These are phyloP conservation scores for Phytophthora fragariae DNA, from an alignment of 352 stramenopile species.

Conservation along the genomic window DNA sequence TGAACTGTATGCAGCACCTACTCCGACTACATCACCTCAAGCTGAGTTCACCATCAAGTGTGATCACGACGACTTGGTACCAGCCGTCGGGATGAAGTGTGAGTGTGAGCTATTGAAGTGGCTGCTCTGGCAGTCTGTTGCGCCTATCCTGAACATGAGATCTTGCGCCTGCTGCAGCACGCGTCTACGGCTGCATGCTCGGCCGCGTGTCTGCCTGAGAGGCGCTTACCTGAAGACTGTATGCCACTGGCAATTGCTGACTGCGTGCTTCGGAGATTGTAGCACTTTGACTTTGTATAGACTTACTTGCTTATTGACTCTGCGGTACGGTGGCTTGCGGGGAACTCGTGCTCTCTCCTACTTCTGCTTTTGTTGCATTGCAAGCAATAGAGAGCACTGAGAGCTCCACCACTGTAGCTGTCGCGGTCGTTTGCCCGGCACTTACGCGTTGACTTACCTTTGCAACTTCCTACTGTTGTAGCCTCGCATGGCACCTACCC, in stretches of 20 bases:
- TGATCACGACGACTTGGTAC: not conserved
- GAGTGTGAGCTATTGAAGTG: not conserved
- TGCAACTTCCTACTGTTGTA: not conserved
- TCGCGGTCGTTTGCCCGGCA: not conserved
- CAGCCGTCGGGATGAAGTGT: not conserved
- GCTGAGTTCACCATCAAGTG: not conserved
- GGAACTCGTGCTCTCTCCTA: not conserved
- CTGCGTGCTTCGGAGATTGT: constrained; percentile 1
- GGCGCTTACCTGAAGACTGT: not conserved
- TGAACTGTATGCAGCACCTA: not conserved
- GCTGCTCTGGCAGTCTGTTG: not conserved
- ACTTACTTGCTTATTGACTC: constrained; percentile 1
- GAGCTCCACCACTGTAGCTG: not conserved
- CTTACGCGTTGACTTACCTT: not conserved
- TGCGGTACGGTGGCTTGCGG: not conserved
- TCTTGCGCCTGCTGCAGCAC: not conserved
- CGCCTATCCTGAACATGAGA: not conserved
- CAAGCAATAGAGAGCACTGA: constrained; percentile 1
- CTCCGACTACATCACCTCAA: not conserved
- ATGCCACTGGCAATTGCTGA: not conserved
- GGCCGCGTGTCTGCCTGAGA: not conserved
- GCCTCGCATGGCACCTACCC: not conserved
- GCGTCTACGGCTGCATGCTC: not conserved
- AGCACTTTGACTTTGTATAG: not conserved
- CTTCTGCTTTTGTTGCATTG: constrained; percentile 2